Percentiles rank a stretch among this genome's conserved stretches.
phyloP scores from a whole-genome alignment of 2,329 filamentous ascomycete genomes.

The Apiospora kogelbergensis region DNA sequence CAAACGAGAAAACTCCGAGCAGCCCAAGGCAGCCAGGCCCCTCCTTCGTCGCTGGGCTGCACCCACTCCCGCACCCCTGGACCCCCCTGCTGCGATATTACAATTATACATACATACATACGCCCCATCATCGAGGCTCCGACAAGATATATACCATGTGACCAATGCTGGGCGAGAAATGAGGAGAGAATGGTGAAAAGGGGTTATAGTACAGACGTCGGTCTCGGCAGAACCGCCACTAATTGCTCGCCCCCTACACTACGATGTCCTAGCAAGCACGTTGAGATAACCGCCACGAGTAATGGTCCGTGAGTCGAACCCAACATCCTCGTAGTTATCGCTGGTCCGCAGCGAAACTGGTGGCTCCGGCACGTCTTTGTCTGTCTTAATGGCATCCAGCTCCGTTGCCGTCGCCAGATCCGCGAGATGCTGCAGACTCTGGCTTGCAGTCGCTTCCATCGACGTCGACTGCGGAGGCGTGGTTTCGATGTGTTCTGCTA shows the following conservation, averaged over 20 bases:
- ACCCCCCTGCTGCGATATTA: neutral
- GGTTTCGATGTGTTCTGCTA: constrained; percentile 42
- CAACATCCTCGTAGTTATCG: constrained; percentile 41
- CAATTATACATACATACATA: neutral
- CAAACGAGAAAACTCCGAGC: neutral
- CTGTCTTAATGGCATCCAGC: constrained; percentile 22
- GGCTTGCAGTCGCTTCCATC: constrained; percentile 44
- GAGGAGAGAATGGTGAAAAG: neutral
- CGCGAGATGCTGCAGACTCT: constrained; percentile 60
- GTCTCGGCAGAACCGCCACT: neutral
- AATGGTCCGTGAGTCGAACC: constrained; percentile 40
- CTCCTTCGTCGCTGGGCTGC: neutral
- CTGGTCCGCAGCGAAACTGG: constrained; percentile 24
- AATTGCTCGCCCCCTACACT: constrained; percentile 18
- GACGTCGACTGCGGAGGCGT: constrained; percentile 35
- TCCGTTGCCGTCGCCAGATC: constrained; percentile 51
- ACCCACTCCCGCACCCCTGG: neutral
- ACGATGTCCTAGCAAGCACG: constrained; percentile 23
- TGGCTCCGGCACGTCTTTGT: constrained; percentile 19
- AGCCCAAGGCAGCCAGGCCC: neutral
- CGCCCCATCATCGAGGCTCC: neutral
- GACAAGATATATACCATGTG: neutral
- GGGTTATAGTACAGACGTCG: neutral
- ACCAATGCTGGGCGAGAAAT: neutral
- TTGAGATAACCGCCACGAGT: constrained; percentile 41